phyloP scores from a whole-genome alignment of 345 rosid genomes.

The Clausena lansium region DNA sequence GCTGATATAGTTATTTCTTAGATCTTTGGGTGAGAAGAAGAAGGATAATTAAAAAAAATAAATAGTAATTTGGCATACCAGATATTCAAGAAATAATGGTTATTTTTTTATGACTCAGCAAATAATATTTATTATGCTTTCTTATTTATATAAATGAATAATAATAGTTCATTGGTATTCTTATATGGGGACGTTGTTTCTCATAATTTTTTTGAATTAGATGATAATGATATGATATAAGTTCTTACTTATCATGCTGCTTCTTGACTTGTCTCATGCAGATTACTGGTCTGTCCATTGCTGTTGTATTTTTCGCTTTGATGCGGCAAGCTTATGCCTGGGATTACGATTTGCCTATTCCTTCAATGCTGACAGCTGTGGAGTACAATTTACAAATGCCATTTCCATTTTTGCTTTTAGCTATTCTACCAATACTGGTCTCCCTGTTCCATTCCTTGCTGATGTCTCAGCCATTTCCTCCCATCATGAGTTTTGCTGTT shows the following conservation, averaged over 20 bases:
- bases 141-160: neutral
- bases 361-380: constrained; percentile 70
- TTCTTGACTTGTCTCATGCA: constrained; percentile 36
- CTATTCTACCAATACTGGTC: constrained; percentile 51
- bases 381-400: constrained; percentile 82
- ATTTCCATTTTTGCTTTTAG: constrained; percentile 60
- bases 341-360: constrained; percentile 65
- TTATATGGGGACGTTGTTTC: neutral
- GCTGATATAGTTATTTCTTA: neutral
- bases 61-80: neutral
- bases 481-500: constrained; percentile 55
- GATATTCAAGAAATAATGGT: neutral
- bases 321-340: constrained; percentile 82
- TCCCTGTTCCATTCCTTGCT: constrained; percentile 58
- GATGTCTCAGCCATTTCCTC: constrained; percentile 69
- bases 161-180: neutral
- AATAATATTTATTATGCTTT: neutral
- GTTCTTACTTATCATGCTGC: neutral
- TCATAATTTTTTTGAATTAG: neutral
- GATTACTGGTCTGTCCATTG: constrained; percentile 59
- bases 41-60: neutral
- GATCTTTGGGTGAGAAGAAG: neutral
- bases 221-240: neutral
- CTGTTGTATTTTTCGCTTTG: constrained; percentile 68
- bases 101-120: neutral